Evolutionary conservation across 495 filamentous ascomycete species (phyloP), one percentile per base, ranked within the genome.

Genomic region (Penicillium tannophilum): DNA sequence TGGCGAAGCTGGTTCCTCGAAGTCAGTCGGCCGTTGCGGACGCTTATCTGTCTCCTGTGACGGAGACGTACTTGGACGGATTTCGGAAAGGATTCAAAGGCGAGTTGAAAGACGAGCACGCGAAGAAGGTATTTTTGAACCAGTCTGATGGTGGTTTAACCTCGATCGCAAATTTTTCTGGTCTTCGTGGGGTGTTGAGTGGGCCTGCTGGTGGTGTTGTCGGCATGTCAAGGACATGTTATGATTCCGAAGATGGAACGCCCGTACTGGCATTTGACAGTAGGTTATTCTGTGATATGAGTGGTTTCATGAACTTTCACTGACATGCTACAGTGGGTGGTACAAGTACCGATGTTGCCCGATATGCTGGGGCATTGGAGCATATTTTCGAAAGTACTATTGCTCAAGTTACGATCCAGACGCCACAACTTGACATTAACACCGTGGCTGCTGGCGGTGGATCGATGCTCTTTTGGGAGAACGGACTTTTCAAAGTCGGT

Each of bases 361-460:
- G 92, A 43, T 96, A 92, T 65, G 91, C 90, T 23, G 91, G 92
- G 16, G 79, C 89, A 33, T 91, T 95, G 64, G 91, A 96, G 52
- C 92, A 97, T 68, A 92, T 96, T 1, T 96, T 96, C 59, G 93
- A 96, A 73, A 96, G 89, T 10, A 96, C 92, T 0, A 93, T 90
- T 3, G 92, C 92, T 3, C 91, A 91, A 19, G 90, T 96, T n/a
- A 93, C 91, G 0, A 92, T 96, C 33, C 92, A 96, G 66, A 89
- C 87, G 0, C 93, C 93, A 0, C 91, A 96, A 68, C 82, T 97
- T 0, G 91, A 97, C 72, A 94, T 97, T 71, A 96, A 96, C 71
- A 97, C 93, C 0, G 90, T 97, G 23, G 92, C 92, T 14, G 92
- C 92, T 19, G 92, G 92, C 35, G 92, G 92, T 26, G 92, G 92